These are phyloP conservation scores for Corymbia calophylla DNA, from an alignment of 441 rosid species.

Conservation along the genomic window DNA sequence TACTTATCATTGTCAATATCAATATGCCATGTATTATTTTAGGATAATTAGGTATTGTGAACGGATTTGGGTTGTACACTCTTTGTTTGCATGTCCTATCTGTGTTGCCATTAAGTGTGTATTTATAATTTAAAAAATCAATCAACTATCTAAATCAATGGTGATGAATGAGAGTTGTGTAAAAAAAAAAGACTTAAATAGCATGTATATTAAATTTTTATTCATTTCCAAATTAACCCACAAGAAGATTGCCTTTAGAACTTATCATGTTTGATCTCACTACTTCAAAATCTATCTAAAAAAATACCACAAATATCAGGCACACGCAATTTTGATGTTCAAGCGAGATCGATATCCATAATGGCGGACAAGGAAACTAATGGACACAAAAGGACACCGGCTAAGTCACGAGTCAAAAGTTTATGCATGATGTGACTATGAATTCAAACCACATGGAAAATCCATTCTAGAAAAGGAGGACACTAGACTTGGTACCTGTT, in stretches of 20 bases:
- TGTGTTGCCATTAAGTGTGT: neutral
- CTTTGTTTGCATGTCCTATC: neutral
- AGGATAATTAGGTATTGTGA: neutral
- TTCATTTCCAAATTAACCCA: neutral
- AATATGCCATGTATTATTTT: neutral
- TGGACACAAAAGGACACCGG: neutral
- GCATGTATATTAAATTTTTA: neutral
- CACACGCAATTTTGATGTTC: neutral
- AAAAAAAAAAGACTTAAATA: neutral
- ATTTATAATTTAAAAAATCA: neutral
- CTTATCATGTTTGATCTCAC: neutral
- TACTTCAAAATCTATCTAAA: neutral
- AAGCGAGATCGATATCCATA: fast-evolving
- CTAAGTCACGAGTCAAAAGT: neutral
- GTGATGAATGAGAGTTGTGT: neutral
- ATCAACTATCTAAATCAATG: neutral
- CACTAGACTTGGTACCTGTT: conserved; percentile 32
- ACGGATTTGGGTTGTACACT: neutral
- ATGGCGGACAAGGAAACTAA: neutral
- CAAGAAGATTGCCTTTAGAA: neutral
- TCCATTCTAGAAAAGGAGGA: neutral
- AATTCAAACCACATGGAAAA: neutral
- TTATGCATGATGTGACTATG: neutral
- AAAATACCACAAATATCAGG: neutral
- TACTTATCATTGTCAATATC: neutral